phyloP scores from a whole-genome alignment of 306 rosid species.

The Fragaria nilgerrensis region DNA sequence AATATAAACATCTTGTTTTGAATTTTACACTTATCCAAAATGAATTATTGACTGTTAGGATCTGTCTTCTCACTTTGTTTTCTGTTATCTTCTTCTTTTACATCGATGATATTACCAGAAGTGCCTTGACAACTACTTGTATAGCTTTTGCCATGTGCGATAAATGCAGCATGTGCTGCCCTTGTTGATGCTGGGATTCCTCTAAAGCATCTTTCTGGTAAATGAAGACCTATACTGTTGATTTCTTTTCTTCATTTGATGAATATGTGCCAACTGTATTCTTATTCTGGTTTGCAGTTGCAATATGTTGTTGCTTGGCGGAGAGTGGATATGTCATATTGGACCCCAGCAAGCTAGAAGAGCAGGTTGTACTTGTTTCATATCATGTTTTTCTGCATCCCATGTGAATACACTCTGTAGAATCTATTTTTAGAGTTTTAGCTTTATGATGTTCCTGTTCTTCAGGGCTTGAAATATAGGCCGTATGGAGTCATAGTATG shows the following conservation, averaged over 20 bases:
- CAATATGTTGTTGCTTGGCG: constrained; percentile 80
- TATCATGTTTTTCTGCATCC: background rate
- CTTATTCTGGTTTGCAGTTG: constrained; percentile 53
- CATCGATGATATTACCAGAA: background rate
- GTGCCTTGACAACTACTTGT: constrained; percentile 45
- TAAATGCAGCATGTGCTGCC: constrained; percentile 92
- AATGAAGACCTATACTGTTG: constrained; percentile 25
- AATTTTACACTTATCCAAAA: background rate
- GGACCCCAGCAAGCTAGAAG: constrained; percentile 93
- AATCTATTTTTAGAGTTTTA: background rate
- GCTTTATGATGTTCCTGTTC: background rate
- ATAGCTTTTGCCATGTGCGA: constrained; percentile 93
- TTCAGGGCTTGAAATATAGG: background rate
- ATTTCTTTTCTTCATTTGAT: constrained; percentile 17
- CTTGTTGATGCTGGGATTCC: constrained; percentile 94
- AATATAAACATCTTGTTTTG: background rate
- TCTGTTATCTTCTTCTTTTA: background rate
- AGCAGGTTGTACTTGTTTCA: constrained; percentile 44
- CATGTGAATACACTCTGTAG: background rate
- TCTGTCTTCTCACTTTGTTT: background rate
- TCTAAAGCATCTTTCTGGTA: constrained; percentile 92
- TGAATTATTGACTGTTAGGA: background rate
- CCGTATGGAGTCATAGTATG: background rate
- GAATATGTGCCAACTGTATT: constrained; percentile 24
- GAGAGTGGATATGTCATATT: constrained; percentile 58